Base-by-base conservation (phyloP, 2,329 filamentous ascomycete genomes). In the Apiospora kogelbergensis region DNA sequence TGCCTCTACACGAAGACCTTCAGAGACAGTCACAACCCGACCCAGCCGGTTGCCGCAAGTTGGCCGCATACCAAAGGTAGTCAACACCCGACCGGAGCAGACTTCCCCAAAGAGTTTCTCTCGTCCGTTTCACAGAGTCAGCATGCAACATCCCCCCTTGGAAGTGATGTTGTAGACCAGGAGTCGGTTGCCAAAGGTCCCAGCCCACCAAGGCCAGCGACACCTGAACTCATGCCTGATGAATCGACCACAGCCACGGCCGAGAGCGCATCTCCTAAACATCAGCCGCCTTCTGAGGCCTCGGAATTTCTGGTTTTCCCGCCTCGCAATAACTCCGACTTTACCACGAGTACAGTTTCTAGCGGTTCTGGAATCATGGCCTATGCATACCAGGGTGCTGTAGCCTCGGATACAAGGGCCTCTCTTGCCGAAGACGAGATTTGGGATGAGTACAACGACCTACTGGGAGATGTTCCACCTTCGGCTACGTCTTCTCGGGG, bases 361-460 rank as follows among this genome's bases (percentile, higher is more conserved):
- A 93, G 89, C 75, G 93, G 88, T 74, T 93, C 92, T 2, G 89
- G 88, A 0, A 80, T 86, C 17, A 82, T 85, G 66, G 89, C 87
- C 68, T 89, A 86, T 71, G 84, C 85, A 15, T 86, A 87, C 6
- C 88, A 90, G 37, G 65, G 44, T 3, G 90, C 92, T 7, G 81
- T 93, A 2, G 83, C 92, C 26, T 91, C 92, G 0, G 81, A 84
- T 3, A 84, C 88, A 1, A 84, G 84, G 60, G 88, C 89, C 4
- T 90, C 89, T 0, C 85, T 91, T 4, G 89, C 83, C 0, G 93
- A 97, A 72, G 95, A 98, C 74, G 95, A 98, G 76, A 87, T 97
- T 1, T 98, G 95, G 95, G 91, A 95, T 66, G 95, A 97, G 80
- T 98, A 97, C 76, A 91, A 98, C 73, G 95, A 98, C 74, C 83